phyloP scores from a whole-genome alignment of 2,329 filamentous ascomycete genomes.

The Claviceps africana region DNA sequence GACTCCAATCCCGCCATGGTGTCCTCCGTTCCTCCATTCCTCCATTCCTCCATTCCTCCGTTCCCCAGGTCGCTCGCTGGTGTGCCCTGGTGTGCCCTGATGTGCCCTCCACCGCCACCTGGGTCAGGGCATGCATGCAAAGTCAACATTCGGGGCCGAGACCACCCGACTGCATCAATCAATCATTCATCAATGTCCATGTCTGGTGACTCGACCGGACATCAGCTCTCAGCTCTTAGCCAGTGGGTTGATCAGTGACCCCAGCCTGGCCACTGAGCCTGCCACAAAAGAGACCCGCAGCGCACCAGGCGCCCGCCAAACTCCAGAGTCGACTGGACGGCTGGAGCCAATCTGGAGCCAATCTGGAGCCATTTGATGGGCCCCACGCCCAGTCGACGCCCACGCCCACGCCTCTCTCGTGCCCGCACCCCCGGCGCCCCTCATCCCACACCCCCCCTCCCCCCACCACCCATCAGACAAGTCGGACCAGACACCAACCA shows the following conservation, averaged over 20 bases:
- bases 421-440: not conserved
- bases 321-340: not conserved
- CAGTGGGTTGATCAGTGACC: too few relatives aligned
- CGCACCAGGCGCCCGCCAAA: not conserved
- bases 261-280: not conserved
- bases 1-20: not conserved
- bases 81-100: not conserved
- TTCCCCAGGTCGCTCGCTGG: not conserved
- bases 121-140: not conserved
- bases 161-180: not conserved
- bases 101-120: not conserved
- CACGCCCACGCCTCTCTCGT: not conserved
- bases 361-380: not conserved
- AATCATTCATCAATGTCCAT: not conserved
- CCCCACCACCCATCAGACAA: not conserved
- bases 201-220: too few relatives aligned
- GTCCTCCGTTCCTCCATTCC: too few relatives aligned
- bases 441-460: not conserved
- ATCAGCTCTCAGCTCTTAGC: not conserved
- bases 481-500: not conserved
- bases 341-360: not conserved
- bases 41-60: too few relatives aligned
- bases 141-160: not conserved
- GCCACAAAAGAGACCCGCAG: not conserved
- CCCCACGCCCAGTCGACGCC: not conserved